Percentiles rank a stretch among this genome's conserved stretches.
These are phyloP conservation scores for Fusarium praegraminearum DNA, from an alignment of 2,329 filamentous ascomycete species.

Conservation along the genomic window DNA sequence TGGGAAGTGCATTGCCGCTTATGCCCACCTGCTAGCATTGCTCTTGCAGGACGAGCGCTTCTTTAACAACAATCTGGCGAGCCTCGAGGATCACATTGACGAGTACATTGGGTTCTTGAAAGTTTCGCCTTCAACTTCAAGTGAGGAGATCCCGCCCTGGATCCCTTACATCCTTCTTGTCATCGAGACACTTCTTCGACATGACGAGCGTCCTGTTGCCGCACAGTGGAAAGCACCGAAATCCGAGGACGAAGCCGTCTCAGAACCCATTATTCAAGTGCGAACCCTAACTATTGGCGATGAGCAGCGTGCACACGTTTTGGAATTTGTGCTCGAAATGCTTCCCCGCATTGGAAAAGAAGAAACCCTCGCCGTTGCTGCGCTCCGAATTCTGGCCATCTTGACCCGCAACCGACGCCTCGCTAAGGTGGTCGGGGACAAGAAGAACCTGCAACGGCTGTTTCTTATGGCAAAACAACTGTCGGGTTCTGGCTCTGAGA, in stretches of 20 bases:
- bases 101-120: conserved; percentile 85
- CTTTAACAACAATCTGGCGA: conserved; percentile 79
- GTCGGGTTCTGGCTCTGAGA: conserved; percentile 79
- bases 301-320: conserved; percentile 76
- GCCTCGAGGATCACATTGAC: conserved; percentile 80
- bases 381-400: conserved; percentile 86
- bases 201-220: conserved; percentile 84
- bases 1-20: conserved; percentile 78
- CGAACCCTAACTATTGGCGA: conserved; percentile 67
- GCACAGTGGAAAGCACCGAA: conserved; percentile 75
- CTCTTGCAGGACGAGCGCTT: conserved; percentile 86
- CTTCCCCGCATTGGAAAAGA: conserved; percentile 90
- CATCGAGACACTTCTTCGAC: conserved; percentile 88
- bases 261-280: conserved; percentile 70
- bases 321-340: conserved; percentile 83
- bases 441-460: conserved; percentile 86
- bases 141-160: conserved; percentile 89
- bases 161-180: conserved; percentile 91
- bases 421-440: conserved; percentile 83
- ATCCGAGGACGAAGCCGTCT: conserved; percentile 61
- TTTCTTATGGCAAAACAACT: conserved; percentile 98
- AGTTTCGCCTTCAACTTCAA: conserved; percentile 72
- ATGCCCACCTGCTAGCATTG: conserved; percentile 90
- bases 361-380: conserved; percentile 83
- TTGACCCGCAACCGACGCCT: conserved; percentile 83